These are phyloP conservation scores for Aspergillus campestris DNA, from an alignment of 495 filamentous ascomycete genomes.

Conservation along the genomic window DNA sequence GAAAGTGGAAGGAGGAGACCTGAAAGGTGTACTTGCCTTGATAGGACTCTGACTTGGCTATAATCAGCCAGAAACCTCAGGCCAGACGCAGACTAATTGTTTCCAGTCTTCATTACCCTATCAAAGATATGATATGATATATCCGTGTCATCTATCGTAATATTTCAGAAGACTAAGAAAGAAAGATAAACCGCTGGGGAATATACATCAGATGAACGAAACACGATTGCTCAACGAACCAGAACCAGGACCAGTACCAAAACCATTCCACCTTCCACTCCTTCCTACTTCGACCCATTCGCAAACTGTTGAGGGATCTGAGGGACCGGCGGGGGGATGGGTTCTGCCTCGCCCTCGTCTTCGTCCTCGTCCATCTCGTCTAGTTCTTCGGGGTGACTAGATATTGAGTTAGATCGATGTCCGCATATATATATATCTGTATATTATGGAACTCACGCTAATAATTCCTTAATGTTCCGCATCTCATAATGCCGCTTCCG, in stretches of 20 bases:
- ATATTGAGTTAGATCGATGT: slow-evolving; percentile 8
- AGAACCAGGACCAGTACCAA: no score
- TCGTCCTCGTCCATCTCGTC: slow-evolving; percentile 48
- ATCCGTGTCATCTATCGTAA: no score
- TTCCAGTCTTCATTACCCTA: no score
- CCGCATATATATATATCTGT: not conserved
- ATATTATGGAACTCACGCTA: slow-evolving; percentile 53
- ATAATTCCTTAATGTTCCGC: slow-evolving; percentile 82
- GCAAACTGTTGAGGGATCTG: slow-evolving; percentile 25
- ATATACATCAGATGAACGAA: slow-evolving; percentile 13
- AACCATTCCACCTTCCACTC: not conserved
- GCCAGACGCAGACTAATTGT: no score
- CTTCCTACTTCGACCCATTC: slow-evolving; percentile 7
- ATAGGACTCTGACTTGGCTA: no score
- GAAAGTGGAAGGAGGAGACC: no score
- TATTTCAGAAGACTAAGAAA: no score
- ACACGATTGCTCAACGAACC: not conserved
- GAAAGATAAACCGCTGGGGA: slow-evolving; percentile 14
- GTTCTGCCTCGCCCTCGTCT: slow-evolving; percentile 22
- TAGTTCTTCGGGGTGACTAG: slow-evolving; percentile 39
- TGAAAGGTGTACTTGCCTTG: no score
- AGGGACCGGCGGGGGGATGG: slow-evolving; percentile 26
- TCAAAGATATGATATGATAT: no score
- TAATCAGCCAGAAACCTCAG: no score
- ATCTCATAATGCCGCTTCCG: slow-evolving; percentile 98